Evolutionary conservation across 805 yeast genomes (phyloP).

Genomic region (Candida glaebosa): DNA sequence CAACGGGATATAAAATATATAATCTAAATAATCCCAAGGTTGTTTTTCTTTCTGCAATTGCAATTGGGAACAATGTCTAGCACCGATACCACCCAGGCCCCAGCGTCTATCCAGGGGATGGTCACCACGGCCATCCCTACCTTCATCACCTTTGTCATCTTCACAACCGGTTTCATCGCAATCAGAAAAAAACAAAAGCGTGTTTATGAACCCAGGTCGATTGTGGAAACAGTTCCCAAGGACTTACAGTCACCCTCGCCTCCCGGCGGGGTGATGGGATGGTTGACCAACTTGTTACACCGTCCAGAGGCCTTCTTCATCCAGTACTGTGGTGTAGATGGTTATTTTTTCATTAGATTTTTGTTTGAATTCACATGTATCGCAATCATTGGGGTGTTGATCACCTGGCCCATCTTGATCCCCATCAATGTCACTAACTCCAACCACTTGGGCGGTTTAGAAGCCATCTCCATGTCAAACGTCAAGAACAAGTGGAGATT

Average conservation of each 20-base stretch:
- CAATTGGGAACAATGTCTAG: background rate
- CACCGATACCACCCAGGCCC: slow-evolving; percentile 1
- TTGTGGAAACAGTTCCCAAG: slow-evolving; percentile 44
- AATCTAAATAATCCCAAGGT: background rate
- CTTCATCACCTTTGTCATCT: slow-evolving; percentile 39
- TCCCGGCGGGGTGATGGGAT: slow-evolving; percentile 45
- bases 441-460: slow-evolving; percentile 52
- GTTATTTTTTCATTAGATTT: slow-evolving; percentile 70
- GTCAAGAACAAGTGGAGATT: slow-evolving; percentile 59
- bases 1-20: background rate
- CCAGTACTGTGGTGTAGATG: slow-evolving; percentile 73
- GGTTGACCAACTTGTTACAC: slow-evolving; percentile 51
- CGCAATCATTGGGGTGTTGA: slow-evolving; percentile 49
- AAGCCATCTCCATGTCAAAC: slow-evolving; percentile 60
- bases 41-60: background rate
- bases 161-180: slow-evolving; percentile 34
- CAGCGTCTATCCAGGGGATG: slow-evolving; percentile 18
- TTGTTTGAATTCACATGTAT: slow-evolving; percentile 52
- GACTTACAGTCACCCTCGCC: slow-evolving; percentile 42
- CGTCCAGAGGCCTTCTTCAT: slow-evolving; percentile 61
- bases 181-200: slow-evolving; percentile 42
- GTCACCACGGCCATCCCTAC: slow-evolving; percentile 46
- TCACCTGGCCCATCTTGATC: slow-evolving; percentile 66
- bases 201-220: slow-evolving; percentile 52
- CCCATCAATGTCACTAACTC: slow-evolving; percentile 77